phyloP scores from a whole-genome alignment of 2,329 filamentous ascomycete genomes.

The Penicillium sp. region DNA sequence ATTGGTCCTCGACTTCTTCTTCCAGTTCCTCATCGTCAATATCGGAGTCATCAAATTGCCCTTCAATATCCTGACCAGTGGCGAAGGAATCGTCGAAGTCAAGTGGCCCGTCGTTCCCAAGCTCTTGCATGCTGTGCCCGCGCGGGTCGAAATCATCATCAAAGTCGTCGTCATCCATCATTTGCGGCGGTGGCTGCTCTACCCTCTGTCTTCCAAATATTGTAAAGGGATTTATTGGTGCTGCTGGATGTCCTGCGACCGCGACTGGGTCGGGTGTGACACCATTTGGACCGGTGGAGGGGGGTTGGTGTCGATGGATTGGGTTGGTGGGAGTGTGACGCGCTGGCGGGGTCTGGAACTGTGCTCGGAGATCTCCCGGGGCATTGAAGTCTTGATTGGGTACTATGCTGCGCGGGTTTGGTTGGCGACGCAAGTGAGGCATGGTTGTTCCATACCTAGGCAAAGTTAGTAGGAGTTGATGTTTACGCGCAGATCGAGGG shows the following conservation, averaged over 20 bases:
- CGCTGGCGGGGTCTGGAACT: conserved; percentile 29
- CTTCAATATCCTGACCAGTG: conserved; percentile 1
- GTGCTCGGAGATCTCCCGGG: conserved; percentile 15
- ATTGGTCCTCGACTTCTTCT: conserved; percentile 11
- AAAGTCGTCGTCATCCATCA: conserved; percentile 11
- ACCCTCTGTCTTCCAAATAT: conserved; percentile 15
- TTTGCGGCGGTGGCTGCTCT: conserved; percentile 4
- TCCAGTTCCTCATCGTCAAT: conserved; percentile 17
- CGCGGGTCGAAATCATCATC: conserved; percentile 14
- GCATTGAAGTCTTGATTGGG: conserved; percentile 10
- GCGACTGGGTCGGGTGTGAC: conserved; percentile 18
- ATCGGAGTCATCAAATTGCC: conserved; percentile 14
- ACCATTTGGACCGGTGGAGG: conserved; percentile 21
- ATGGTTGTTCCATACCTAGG: conserved; percentile 3
- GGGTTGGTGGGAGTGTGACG: conserved; percentile 22
- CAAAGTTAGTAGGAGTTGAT: conserved; percentile 1
- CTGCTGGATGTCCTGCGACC: conserved; percentile 13
- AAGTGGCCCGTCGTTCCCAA: conserved; percentile 15
- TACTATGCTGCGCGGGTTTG: conserved; percentile 11
- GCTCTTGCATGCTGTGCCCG: conserved; percentile 14
- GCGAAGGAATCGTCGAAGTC: conserved; percentile 14
- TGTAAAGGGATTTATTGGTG: conserved; percentile 12
- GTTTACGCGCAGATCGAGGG: conserved; percentile 12
- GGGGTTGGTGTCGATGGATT: conserved; percentile 20
- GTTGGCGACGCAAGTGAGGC: conserved; percentile 21